Conservation (phyloP, 2,329 filamentous ascomycete genomes). For the Gnomoniopsis smithogilvyi region DNA sequence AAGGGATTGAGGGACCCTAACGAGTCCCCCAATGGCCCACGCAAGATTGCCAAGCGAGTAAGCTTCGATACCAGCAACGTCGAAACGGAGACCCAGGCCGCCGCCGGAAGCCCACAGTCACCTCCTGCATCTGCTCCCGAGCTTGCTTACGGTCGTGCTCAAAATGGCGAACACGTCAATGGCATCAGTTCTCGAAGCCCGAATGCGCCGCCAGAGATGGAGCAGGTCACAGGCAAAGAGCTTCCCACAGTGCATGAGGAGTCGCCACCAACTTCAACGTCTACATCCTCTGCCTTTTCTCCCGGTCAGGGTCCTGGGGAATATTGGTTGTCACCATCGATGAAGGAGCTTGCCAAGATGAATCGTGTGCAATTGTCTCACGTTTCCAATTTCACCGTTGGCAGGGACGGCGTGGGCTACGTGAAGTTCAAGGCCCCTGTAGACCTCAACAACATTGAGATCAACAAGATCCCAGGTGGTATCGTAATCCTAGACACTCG, state of each 20-base stretch:
- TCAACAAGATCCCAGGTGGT: slow-evolving; percentile 74
- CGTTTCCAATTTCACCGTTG: slow-evolving; percentile 74
- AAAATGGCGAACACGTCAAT: slow-evolving; percentile 39
- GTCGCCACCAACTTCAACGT: slow-evolving; percentile 36
- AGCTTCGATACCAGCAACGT: slow-evolving; percentile 76
- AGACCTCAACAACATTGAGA: slow-evolving; percentile 74
- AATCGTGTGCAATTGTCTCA: slow-evolving; percentile 73
- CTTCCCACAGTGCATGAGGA: slow-evolving; percentile 78
- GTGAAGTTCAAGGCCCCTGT: slow-evolving; percentile 80
- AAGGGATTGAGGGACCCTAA: slow-evolving; percentile 42
- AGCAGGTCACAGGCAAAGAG: slow-evolving; percentile 71
- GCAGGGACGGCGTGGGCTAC: slow-evolving; percentile 75
- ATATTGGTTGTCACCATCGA: slow-evolving; percentile 83
- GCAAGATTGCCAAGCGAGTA: slow-evolving; percentile 76
- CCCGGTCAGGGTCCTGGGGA: slow-evolving; percentile 2
- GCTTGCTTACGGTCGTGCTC: slow-evolving; percentile 56
- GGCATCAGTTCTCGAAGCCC: slow-evolving; percentile 32
- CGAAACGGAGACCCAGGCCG: slow-evolving; percentile 39
- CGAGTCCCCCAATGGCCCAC: slow-evolving; percentile 40
- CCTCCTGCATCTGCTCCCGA: slow-evolving; percentile 47
- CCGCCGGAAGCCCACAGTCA: slow-evolving; percentile 36
- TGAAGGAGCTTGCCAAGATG: slow-evolving; percentile 75
- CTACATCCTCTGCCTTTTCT: slow-evolving; percentile 52
- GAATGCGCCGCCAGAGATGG: slow-evolving; percentile 51
- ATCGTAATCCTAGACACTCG: slow-evolving; percentile 76